A percentile compares a stretch with the other conserved stretches of the same genome.
Conservation (phyloP, 129 eudicot genomes). For the Flaveria bidentis region DNA sequence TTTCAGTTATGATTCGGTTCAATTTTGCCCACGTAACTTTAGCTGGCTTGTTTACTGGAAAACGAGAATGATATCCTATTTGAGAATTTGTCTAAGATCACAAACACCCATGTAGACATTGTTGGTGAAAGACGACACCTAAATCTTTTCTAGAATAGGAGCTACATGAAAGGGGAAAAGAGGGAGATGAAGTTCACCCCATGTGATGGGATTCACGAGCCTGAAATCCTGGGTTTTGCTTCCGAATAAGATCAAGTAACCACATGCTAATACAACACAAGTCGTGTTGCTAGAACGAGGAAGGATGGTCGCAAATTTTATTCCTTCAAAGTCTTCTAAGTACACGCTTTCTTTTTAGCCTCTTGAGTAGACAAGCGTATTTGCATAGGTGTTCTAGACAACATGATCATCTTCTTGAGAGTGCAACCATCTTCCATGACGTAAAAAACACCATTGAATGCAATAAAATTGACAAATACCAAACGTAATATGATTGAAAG, state of each 20-base stretch:
- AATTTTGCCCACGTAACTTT: too few species aligned
- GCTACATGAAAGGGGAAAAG: background rate
- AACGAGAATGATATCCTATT: background rate
- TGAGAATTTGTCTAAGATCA: background rate
- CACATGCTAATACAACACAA: conserved; percentile 27
- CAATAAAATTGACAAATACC: conserved; percentile 18
- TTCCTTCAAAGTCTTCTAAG: conserved; percentile 19
- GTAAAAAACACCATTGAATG: conserved; percentile 26
- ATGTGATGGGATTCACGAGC: conserved; percentile 32
- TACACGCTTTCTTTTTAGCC: background rate
- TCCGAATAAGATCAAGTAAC: conserved; percentile 25
- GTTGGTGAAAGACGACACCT: conserved; percentile 19
- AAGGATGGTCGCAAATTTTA: conserved; percentile 19
- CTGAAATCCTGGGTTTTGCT: background rate
- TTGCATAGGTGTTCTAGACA: conserved; percentile 9
- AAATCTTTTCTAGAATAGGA: background rate
- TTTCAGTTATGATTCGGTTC: too few species aligned
- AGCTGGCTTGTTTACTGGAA: background rate
- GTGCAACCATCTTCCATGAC: conserved; percentile 21
- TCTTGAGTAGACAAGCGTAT: background rate
- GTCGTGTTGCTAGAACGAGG: background rate
- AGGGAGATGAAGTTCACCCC: conserved; percentile 32
- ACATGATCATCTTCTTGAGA: background rate
- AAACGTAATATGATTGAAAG: conserved; percentile 8
- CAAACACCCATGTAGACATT: conserved; percentile 3